Base-by-base conservation (phyloP, 352 stramenopile species). In the Pythium phragmiticola region DNA sequence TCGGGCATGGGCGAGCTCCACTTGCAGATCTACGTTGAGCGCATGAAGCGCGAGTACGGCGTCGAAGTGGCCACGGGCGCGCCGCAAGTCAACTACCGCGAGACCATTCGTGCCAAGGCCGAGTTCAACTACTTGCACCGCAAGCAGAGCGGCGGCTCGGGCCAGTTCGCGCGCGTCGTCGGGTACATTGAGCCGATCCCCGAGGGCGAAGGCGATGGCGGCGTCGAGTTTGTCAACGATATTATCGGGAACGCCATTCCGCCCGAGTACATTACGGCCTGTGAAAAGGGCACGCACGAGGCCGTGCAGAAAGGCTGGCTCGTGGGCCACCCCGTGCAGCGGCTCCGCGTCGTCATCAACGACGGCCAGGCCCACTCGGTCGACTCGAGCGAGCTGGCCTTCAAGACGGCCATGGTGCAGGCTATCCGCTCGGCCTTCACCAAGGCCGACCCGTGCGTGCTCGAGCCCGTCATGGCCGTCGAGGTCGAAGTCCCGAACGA, bases 41-140 rank as follows among this genome's bases (percentile, higher is more conserved):
- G 95, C 12, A 65, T 98, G 36, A 77, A 74, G 26, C 77, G 83
- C 51, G 95, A 98, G 59, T 97, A 96, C 77, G 92, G 89, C 42
- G 70, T 98, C 6, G 68, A 89, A 23, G 76, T 76, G 34, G 91
- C 94, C 4, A 82, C 91, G 33, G 92, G 93, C 43, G 82, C 85
- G 36, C 95, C 96, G 67, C 83, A 83, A 36, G 94, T 98, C 21
- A 84, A 91, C 28, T 98, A 98, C 57, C 72, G 95, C 54, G 95
- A 98, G 73, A 97, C 80, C 21, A 71, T 97, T 54, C 70, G 14
- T 75, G 90, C 68, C 81, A 90, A 90, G 41, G 85, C 87, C 57
- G 84, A 98, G 56, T 99, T 99, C 78, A 98, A 99, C 82, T 99
- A 98, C 80, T 69, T 99, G 51, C 97, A 99, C 87, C 99, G 99